These are phyloP conservation scores for Protomyces macrosporus DNA, from an alignment of 1,139 yeast species.

Conservation along the genomic window DNA sequence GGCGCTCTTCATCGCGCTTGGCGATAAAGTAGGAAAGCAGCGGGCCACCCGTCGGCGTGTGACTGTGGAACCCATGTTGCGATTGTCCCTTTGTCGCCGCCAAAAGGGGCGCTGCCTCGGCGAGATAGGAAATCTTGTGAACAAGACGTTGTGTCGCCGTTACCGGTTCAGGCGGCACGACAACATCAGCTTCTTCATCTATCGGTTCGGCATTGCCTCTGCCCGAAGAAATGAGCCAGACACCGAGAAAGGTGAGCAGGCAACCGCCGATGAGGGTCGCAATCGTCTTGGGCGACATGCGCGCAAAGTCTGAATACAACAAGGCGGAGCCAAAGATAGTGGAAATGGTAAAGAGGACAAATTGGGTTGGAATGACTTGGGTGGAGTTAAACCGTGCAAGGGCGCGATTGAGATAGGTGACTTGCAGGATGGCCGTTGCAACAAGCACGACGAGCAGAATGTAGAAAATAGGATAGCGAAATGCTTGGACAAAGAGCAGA, in stretches of 20 bases:
- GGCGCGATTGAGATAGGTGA: slow-evolving; percentile 41
- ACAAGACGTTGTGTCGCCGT: neutral
- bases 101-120: slow-evolving; percentile 9
- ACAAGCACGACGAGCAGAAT: slow-evolving; percentile 37
- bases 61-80: neutral
- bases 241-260: slow-evolving; percentile 42
- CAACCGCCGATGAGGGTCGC: slow-evolving; percentile 40
- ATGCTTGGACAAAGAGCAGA: slow-evolving; percentile 35
- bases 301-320: slow-evolving; percentile 43
- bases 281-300: slow-evolving; percentile 34
- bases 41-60: slow-evolving; percentile 8
- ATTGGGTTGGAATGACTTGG: slow-evolving; percentile 46
- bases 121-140: slow-evolving; percentile 10
- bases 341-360: slow-evolving; percentile 45
- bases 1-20: slow-evolving; percentile 9
- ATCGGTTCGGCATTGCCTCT: neutral
- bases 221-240: slow-evolving; percentile 39
- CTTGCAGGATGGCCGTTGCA: slow-evolving; percentile 42
- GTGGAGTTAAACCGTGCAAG: slow-evolving; percentile 43
- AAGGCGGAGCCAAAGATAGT: slow-evolving; percentile 44
- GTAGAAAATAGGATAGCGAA: slow-evolving; percentile 38
- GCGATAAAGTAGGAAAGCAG: slow-evolving; percentile 12
- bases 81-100: neutral
- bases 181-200: neutral
- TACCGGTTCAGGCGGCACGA: neutral